phyloP scores from a whole-genome alignment of 148 eudicot genomes.

The Polygonum aviculare region DNA sequence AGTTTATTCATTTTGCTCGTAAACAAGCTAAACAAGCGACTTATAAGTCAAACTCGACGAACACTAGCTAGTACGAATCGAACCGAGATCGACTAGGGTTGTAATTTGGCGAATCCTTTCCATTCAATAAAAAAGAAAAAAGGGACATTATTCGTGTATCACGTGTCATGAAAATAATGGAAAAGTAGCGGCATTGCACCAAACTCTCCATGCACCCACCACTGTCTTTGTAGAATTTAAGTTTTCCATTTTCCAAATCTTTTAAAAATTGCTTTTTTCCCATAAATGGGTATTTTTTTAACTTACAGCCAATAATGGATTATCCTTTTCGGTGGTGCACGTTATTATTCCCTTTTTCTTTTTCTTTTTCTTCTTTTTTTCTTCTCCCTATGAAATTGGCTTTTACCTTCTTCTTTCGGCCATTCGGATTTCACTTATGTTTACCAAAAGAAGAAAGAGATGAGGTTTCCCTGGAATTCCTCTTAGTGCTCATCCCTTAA shows the following conservation, averaged over 20 bases:
- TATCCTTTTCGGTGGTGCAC: background rate
- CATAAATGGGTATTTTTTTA: background rate
- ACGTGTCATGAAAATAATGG: background rate
- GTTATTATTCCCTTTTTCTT: constrained; percentile 12
- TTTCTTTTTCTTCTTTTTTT: background rate
- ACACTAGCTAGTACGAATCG: too few relatives aligned
- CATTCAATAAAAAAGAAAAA: background rate
- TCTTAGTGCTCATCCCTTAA: background rate
- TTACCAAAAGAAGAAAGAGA: constrained; percentile 51
- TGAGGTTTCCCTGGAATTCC: constrained; percentile 27
- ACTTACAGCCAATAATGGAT: constrained; percentile 9
- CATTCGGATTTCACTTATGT: constrained; percentile 10
- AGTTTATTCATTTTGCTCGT: too few relatives aligned
- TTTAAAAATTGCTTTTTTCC: background rate
- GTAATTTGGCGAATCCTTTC: background rate
- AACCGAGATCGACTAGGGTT: too few relatives aligned
- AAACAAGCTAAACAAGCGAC: too few relatives aligned
- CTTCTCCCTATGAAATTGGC: background rate
- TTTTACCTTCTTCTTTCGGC: constrained; percentile 23
- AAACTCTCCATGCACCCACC: background rate
- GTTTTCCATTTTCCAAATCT: background rate
- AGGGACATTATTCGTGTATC: background rate
- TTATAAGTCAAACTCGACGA: too few relatives aligned
- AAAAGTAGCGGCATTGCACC: background rate
- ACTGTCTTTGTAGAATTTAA: background rate